Base-by-base conservation (phyloP, 345 rosid genomes). In the Eucalyptus dawsonii region DNA sequence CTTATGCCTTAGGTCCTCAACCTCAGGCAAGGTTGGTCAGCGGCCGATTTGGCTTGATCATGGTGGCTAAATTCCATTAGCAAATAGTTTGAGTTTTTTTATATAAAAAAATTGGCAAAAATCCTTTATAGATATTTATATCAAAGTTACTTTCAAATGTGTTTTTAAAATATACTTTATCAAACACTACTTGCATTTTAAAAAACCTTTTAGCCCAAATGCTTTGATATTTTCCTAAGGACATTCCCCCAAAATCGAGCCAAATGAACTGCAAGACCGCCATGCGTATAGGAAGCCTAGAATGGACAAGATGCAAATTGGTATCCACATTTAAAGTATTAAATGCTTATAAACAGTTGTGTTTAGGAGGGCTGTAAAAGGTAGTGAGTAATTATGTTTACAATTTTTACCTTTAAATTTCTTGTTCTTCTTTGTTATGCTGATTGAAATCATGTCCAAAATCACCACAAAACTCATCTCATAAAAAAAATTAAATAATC, bases 41-140 rank as follows among this genome's bases (percentile, higher is more conserved):
- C 3, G 0, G 6, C 29, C 6, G 1, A 24, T 56, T 56, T 56
- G 62, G 6, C 13, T 56, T 10, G 62, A 0, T 22, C 0, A 25
- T 25, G 62, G 62, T 56, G 29, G 13, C 27, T 56, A 22, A 56
- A 24, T 56, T 56, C 7, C 6, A 0, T 22, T 56, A 9, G 29
- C 62, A 56, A 56, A 56, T 10, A 56, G 29, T 56, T 56, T 24
- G 29, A 56, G 13, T 5, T 56, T 56, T 56, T 56, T 4, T 10
- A 56, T 24, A 56, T 4, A 9, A 24, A 56, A 24, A 56, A 24
- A 22, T 24, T 56, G 29, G 29, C 62, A 4, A 56, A 56, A 56
- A 4, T 56, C 13, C 62, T 9, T 4, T 24, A 9, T 24, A 56
- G 13, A 56, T 10, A 56, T 56, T 56, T 56, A 56, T 22, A 11